phyloP scores from a whole-genome alignment of 2,329 filamentous ascomycete genomes.

The Harringtonia lauricola region DNA sequence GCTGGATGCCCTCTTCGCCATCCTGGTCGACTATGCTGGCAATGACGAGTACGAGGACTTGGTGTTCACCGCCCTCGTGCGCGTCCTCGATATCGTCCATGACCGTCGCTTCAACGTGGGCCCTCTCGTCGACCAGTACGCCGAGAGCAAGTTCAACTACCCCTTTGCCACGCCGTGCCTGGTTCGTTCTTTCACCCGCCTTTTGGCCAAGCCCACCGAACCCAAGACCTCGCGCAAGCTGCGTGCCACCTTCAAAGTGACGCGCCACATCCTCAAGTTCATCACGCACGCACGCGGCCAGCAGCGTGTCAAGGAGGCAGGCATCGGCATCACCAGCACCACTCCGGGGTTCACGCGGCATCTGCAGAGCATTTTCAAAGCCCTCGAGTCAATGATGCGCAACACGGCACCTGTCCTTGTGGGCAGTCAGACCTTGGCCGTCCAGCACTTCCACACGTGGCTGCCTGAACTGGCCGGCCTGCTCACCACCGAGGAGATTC shows the following conservation, averaged over 20 bases:
- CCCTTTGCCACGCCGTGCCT: constrained; percentile 85
- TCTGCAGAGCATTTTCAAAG: constrained; percentile 77
- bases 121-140: constrained; percentile 84
- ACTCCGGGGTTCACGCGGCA: constrained; percentile 69
- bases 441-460: constrained; percentile 96
- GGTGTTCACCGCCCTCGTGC: constrained; percentile 81
- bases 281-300: constrained; percentile 81
- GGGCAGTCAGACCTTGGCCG: constrained; percentile 86
- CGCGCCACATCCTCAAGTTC: constrained; percentile 85
- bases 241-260: constrained; percentile 88
- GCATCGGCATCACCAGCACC: constrained; percentile 70
- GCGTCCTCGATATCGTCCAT: constrained; percentile 84
- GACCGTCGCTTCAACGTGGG: constrained; percentile 88
- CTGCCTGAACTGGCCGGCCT: constrained; percentile 77
- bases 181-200: constrained; percentile 72
- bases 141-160: constrained; percentile 80
- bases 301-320: constrained; percentile 79
- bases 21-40: constrained; percentile 81
- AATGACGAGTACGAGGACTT: constrained; percentile 88
- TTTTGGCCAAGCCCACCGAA: constrained; percentile 75
- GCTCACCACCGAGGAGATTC: constrained; percentile 70
- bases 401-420: constrained; percentile 77
- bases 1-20: constrained; percentile 82
- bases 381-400: constrained; percentile 80
- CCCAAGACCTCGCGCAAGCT: constrained; percentile 74